Percentiles rank a stretch among this genome's conserved stretches.
phyloP scores from a whole-genome alignment of 2,329 filamentous ascomycete genomes.

The Aureobasidium sp. region DNA sequence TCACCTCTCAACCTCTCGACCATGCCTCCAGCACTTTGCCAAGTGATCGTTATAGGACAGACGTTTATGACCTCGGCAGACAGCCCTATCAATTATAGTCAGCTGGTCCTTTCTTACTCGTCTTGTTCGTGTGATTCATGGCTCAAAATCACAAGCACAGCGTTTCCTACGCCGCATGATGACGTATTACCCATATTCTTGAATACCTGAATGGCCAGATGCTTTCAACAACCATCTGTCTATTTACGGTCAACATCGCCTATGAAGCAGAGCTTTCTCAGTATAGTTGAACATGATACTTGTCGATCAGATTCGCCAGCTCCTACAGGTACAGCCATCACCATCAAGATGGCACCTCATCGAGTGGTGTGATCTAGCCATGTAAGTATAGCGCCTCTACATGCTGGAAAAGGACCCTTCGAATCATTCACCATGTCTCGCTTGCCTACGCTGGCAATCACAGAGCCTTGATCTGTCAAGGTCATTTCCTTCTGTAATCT shows the following conservation, averaged over 20 bases:
- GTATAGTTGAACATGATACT: background rate
- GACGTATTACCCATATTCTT: background rate
- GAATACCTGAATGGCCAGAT: background rate
- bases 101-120: background rate
- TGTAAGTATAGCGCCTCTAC: slow-evolving; percentile 19
- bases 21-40: background rate
- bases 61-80: background rate
- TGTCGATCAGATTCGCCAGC: background rate
- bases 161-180: background rate
- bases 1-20: background rate
- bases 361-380: slow-evolving; percentile 26
- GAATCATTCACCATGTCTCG: background rate
- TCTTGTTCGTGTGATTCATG: background rate
- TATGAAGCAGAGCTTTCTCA: background rate
- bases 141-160: no score
- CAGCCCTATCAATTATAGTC: no score
- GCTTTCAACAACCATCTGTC: background rate
- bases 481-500: background rate
- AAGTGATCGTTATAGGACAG: background rate
- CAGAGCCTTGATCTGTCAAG: background rate
- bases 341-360: slow-evolving; percentile 26
- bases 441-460: background rate
- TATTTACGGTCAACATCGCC: background rate
- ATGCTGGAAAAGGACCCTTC: background rate
- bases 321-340: slow-evolving; percentile 21